Base-by-base conservation (phyloP, 2,329 filamentous ascomycete species). In the Gliomastix tumulicola region DNA sequence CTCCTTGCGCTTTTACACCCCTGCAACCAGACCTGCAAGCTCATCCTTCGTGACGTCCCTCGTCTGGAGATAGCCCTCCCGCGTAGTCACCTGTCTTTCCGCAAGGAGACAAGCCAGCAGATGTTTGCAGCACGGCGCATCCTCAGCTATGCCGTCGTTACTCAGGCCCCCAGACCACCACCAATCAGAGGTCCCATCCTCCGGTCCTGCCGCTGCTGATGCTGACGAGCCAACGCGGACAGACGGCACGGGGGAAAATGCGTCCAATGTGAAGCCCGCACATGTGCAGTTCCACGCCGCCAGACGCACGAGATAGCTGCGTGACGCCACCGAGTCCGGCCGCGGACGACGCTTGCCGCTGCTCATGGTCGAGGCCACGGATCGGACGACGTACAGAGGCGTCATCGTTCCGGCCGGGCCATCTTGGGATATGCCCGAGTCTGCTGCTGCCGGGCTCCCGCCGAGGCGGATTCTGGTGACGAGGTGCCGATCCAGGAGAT, bases 281-380 rank as follows among this genome's bases (percentile, higher is more conserved):
- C 92, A 98, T 2, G 79, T 86, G 59, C 92, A 98, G 57, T 84
- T 88, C 92, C 92, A 97, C 2, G 82, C 77, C 2, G 57, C 49
- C 2, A 89, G 69, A 9, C 81, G 76, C 13, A 97, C 84, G 48
- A 85, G 68, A 59, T 96, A 94, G 35, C 49, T 44, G 28, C 44
- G 47, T 17, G 49, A 40, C 5, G 20, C 13, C 25, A n/a, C 25
- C 7, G 25, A n/a, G n/a, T n/a, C n/a, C n/a, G n/a, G n/a, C n/a
- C n/a, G n/a, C n/a, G n/a, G n/a, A n/a, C n/a, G n/a, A n/a, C n/a
- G n/a, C n/a, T n/a, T n/a, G n/a, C n/a, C n/a, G n/a, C n/a, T n/a
- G n/a, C n/a, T n/a, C 30, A 49, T 41, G 7, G 57, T 54, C 7
- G 59, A 59, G 8, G 55, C 63, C 27, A 68, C 71, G 23, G 83